These are phyloP conservation scores for Escovopsis sp. DNA, from an alignment of 2,329 filamentous ascomycete species.

Conservation along the genomic window DNA sequence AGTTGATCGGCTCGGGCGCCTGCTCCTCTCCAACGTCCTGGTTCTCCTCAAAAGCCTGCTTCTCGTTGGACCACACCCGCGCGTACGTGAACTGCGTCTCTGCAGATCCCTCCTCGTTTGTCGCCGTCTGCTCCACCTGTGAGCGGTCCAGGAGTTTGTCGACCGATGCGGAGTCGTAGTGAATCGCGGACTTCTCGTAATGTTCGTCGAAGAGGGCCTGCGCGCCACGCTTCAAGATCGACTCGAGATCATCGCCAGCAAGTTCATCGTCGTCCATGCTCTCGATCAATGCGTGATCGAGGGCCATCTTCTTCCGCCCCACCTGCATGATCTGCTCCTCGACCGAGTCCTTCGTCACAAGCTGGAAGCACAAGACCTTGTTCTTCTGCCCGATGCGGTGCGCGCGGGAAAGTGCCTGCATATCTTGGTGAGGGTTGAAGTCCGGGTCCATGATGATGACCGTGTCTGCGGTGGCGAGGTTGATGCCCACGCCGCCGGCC, in stretches of 20 bases:
- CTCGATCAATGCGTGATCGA: slow-evolving; percentile 91
- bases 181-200: slow-evolving; percentile 54
- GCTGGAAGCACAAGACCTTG: slow-evolving; percentile 87
- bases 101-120: slow-evolving; percentile 45
- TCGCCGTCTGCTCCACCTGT: slow-evolving; percentile 56
- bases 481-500: slow-evolving; percentile 93
- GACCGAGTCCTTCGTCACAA: slow-evolving; percentile 76
- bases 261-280: slow-evolving; percentile 76
- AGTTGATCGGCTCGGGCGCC: slow-evolving; percentile 40
- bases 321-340: slow-evolving; percentile 97
- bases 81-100: slow-evolving; percentile 82
- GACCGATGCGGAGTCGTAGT: slow-evolving; percentile 69
- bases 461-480: slow-evolving; percentile 89
- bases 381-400: slow-evolving; percentile 94
- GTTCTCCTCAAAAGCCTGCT: slow-evolving; percentile 48
- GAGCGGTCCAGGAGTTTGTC: slow-evolving; percentile 83
- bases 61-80: slow-evolving; percentile 80
- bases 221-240: slow-evolving; percentile 76
- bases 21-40: slow-evolving; percentile 36
- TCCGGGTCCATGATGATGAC: slow-evolving; percentile 96
- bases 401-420: slow-evolving; percentile 85
- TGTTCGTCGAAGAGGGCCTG: slow-evolving; percentile 72
- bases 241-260: slow-evolving; percentile 64
- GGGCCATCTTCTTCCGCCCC: slow-evolving; percentile 85
- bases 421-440: slow-evolving; percentile 95